A percentile compares a stretch with the other conserved stretches of the same genome.
Conservation (phyloP, 768 basidiomycete genomes). For the Tylopilus sp. region DNA sequence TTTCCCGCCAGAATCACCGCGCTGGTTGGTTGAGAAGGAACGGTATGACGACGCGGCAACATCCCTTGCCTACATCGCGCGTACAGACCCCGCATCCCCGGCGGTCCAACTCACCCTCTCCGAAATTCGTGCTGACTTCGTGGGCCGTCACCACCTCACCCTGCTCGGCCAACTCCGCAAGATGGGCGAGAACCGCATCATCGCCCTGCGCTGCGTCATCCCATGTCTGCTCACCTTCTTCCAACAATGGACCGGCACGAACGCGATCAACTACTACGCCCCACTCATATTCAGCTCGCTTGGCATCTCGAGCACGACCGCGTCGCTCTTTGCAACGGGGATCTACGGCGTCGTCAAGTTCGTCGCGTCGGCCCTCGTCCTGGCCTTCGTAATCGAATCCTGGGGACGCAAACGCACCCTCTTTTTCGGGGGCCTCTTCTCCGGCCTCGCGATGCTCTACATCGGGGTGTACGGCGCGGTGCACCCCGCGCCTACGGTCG, state of each 20-base stretch:
- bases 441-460: constrained; percentile 36
- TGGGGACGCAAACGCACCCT: constrained; percentile 38
- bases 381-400: constrained; percentile 38
- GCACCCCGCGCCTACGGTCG: constrained; percentile 26
- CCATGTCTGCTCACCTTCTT: constrained; percentile 33
- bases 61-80: constrained; percentile 30
- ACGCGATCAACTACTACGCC: constrained; percentile 42
- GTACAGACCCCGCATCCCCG: constrained; percentile 22
- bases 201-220: constrained; percentile 31
- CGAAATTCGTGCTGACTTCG: constrained; percentile 36
- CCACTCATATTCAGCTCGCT: no score
- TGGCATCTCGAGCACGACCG: no score
- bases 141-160: constrained; percentile 26
- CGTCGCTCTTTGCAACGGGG: constrained; percentile 27
- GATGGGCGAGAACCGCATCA: constrained; percentile 33
- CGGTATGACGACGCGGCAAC: constrained; percentile 32
- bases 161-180: constrained; percentile 28
- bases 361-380: constrained; percentile 26
- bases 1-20: constrained; percentile 40
- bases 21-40: constrained; percentile 38
- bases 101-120: constrained; percentile 29
- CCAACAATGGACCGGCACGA: constrained; percentile 42
- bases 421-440: constrained; percentile 32
- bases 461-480: constrained; percentile 30
- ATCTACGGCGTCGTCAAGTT: constrained; percentile 42